Evolutionary conservation across 176 grass and related monocot species (phyloP), one percentile per base, ranked within the genome.

Genomic region (Avena sativa): DNA sequence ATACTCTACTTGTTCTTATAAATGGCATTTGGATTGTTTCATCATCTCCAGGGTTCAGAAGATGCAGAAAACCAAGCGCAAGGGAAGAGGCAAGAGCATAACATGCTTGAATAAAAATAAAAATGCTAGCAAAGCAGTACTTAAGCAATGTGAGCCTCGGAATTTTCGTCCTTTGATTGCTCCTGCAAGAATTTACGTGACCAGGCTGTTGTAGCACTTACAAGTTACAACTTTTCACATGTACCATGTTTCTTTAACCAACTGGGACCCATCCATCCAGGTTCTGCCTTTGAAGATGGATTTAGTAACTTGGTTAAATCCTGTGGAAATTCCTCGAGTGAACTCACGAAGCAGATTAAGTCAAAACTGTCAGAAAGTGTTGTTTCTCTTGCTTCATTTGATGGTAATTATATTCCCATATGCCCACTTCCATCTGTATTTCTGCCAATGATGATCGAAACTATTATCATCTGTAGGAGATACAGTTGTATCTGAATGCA

Each of bases 21-120:
- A 19, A 69, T 38, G 66, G 15, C 32, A 9, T 40, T 70, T 40
- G 34, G 34, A 40, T 71, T 71, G 67, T 71, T 43, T 20, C 17
- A 71, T 71, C 17, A 8, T 23, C 78, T 80, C 14, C 78, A 80
- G 57, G 38, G 12, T 63, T 28, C n/a, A 58, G 23, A 64, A 80
- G 75, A 58, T 78, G 52, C 75, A 78, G 58, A 80, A 80, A 80
- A 63, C 34, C 57, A 65, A 48, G 40, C 4, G 1, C 20, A 80
- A 64, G 58, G 2, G 78, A 80, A 80, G 36, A 63, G 57, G 36
- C 57, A 63, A 80, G 56, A 5, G 23, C 56, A 44, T 16, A 63
- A 38, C 20, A 63, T 14, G 78, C 78, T 15, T 23, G 40, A 25
- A 16, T 44, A 23, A 63, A 62, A 15, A 48, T 19, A 12, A 79